phyloP scores from a whole-genome alignment of 179 eudicot genomes.

The Beta lomatogona region DNA sequence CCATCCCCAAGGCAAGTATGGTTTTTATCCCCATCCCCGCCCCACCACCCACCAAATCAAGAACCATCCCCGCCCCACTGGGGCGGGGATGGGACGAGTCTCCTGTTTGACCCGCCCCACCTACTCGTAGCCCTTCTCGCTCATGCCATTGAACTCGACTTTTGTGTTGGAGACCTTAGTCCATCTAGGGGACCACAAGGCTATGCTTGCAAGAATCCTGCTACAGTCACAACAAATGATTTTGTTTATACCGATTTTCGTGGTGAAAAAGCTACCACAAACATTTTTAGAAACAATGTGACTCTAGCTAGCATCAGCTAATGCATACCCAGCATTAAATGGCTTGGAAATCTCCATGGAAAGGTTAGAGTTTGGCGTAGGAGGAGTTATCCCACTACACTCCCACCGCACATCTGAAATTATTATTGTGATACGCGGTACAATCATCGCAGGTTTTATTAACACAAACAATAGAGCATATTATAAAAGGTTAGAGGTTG shows the following conservation, averaged over 20 bases:
- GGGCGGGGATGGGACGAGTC: too few species aligned
- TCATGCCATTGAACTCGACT: slow-evolving; percentile 14
- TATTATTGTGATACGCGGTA: background rate
- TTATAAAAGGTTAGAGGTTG: slow-evolving; percentile 6
- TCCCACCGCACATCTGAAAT: slow-evolving; percentile 10
- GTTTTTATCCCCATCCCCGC: too few species aligned
- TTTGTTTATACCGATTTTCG: slow-evolving; percentile 16
- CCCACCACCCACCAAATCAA: too few species aligned
- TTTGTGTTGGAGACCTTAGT: slow-evolving; percentile 22
- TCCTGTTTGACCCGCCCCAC: too few species aligned
- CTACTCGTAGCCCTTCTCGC: background rate
- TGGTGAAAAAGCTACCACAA: background rate
- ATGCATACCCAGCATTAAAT: slow-evolving; percentile 6
- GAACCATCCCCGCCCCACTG: too few species aligned
- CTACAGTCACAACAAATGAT: slow-evolving; percentile 17
- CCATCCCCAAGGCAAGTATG: too few species aligned
- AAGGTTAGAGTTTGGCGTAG: slow-evolving; percentile 13
- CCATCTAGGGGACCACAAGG: slow-evolving; percentile 15
- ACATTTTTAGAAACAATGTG: background rate
- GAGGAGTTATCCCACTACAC: slow-evolving; percentile 8
- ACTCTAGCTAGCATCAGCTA: background rate
- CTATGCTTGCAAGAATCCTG: slow-evolving; percentile 18
- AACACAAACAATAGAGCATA: slow-evolving; percentile 11
- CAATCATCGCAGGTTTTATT: slow-evolving; percentile 8
- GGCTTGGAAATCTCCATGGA: slow-evolving; percentile 7